A percentile compares a stretch with the other conserved stretches of the same genome.
Evolutionary conservation across 1,284 basidiomycete genomes (phyloP).

Genomic region (Sphaerobolus stellatus): DNA sequence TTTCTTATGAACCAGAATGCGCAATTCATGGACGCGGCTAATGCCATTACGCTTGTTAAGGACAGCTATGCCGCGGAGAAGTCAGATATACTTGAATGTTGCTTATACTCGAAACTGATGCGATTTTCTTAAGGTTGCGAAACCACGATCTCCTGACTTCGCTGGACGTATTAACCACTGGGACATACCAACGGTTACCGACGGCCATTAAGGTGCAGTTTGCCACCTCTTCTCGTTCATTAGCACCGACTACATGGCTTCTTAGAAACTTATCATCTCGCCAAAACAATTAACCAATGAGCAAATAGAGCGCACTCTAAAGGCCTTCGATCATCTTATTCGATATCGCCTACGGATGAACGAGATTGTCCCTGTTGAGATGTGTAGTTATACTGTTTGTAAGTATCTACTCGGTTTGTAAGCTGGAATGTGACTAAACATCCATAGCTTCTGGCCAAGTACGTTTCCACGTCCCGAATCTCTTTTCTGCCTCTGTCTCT

Average conservation of each 20-base stretch:
- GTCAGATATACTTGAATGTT: conserved; percentile 32
- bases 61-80: conserved; percentile 68
- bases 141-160: conserved; percentile 91
- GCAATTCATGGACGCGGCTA: conserved; percentile 75
- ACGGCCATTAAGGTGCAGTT: conserved; percentile 67
- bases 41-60: conserved; percentile 62
- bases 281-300: conserved; percentile 64
- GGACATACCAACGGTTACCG: conserved; percentile 79
- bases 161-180: conserved; percentile 80
- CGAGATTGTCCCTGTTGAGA: conserved; percentile 74
- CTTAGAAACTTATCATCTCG: conserved; percentile 46
- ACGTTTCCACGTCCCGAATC: conserved; percentile 65
- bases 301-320: conserved; percentile 64
- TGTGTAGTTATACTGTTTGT: conserved; percentile 73
- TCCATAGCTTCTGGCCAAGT: conserved; percentile 69
- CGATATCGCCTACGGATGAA: conserved; percentile 72
- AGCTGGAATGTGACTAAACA: background rate
- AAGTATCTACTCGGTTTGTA: conserved; percentile 21
- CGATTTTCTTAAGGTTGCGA: conserved; percentile 55
- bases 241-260: too few species aligned
- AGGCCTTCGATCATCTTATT: conserved; percentile 73
- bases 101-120: background rate
- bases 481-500: conserved; percentile 78
- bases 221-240: too few species aligned
- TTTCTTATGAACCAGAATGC: conserved; percentile 82